A percentile compares a stretch with the other conserved stretches of the same genome.
Evolutionary conservation across 306 rosid species (phyloP).

Genomic region (Pyrus betulifolia): DNA sequence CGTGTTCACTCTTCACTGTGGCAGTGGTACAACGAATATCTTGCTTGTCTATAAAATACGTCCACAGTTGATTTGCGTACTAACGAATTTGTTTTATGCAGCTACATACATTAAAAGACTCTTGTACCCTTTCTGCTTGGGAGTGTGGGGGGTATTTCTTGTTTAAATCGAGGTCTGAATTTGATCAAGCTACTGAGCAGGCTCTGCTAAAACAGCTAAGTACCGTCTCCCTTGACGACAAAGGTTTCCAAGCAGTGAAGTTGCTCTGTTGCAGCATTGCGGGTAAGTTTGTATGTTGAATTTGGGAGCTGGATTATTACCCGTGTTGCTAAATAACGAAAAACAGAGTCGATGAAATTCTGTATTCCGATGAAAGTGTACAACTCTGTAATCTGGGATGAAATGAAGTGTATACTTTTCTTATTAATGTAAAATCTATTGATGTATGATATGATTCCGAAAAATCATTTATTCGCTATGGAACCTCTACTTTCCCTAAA

Average conservation of each 20-base stretch:
- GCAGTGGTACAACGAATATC: too few species aligned
- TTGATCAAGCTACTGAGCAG: slow-evolving; percentile 24
- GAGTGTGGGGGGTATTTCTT: slow-evolving; percentile 39
- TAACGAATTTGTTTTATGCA: slow-evolving; percentile 2
- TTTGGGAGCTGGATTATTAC: background rate
- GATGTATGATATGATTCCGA: background rate
- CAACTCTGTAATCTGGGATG: background rate
- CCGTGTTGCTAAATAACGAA: background rate
- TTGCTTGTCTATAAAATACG: too few species aligned
- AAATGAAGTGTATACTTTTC: background rate
- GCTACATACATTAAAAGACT: slow-evolving; percentile 7
- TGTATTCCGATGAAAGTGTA: background rate
- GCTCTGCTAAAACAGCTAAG: slow-evolving; percentile 11
- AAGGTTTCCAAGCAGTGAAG: slow-evolving; percentile 27
- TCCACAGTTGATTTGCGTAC: background rate
- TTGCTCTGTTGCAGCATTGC: slow-evolving; percentile 23
- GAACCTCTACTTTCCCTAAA: too few species aligned
- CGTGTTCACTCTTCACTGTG: too few species aligned
- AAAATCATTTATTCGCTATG: too few species aligned
- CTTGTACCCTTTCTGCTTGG: slow-evolving; percentile 29
- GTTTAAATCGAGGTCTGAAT: slow-evolving; percentile 25
- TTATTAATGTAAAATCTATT: background rate
- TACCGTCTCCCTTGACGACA: slow-evolving; percentile 13
- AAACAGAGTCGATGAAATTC: background rate
- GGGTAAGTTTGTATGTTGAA: slow-evolving; percentile 7